A percentile compares a stretch with the other conserved stretches of the same genome.
These are phyloP conservation scores for Kurtzmaniella natalensis DNA, from an alignment of 1,139 yeast genomes.

Conservation along the genomic window DNA sequence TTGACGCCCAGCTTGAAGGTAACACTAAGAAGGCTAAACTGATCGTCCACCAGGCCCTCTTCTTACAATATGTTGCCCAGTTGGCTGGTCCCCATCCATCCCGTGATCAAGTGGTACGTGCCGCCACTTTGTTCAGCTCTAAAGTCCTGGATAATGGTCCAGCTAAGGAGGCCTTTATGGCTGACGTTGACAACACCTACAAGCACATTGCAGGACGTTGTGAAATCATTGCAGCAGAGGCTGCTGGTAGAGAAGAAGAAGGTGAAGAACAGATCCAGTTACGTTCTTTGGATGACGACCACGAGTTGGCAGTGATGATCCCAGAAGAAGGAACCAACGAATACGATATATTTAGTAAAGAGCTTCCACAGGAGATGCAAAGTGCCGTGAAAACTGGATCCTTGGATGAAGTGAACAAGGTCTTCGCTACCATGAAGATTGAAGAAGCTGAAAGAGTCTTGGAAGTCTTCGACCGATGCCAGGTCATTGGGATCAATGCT, in stretches of 20 bases:
- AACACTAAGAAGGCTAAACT: conserved; percentile 51
- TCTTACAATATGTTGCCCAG: conserved; percentile 73
- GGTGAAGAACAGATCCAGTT: conserved; percentile 68
- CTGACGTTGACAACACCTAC: conserved; percentile 69
- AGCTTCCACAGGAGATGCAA: conserved; percentile 63
- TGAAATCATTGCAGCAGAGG: conserved; percentile 47
- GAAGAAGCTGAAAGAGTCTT: conserved; percentile 78
- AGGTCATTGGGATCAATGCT: conserved; percentile 78
- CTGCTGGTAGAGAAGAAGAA: conserved; percentile 25
- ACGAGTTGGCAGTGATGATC: conserved; percentile 67
- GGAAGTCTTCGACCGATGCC: conserved; percentile 73
- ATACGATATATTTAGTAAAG: conserved; percentile 47
- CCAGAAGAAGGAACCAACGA: conserved; percentile 59
- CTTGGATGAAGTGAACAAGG: conserved; percentile 77
- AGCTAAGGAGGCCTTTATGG: conserved; percentile 60
- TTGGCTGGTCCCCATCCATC: conserved; percentile 44
- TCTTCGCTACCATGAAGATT: conserved; percentile 70
- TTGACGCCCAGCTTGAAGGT: conserved; percentile 71
- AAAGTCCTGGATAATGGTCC: conserved; percentile 58
- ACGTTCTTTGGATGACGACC: conserved; percentile 80
- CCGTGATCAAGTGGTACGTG: conserved; percentile 38
- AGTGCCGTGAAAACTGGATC: conserved; percentile 68
- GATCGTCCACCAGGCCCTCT: conserved; percentile 73
- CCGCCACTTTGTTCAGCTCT: conserved; percentile 65
- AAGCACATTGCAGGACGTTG: conserved; percentile 75